Base-by-base conservation (phyloP, 1,284 basidiomycete species). In the Macrocybe sp. region DNA sequence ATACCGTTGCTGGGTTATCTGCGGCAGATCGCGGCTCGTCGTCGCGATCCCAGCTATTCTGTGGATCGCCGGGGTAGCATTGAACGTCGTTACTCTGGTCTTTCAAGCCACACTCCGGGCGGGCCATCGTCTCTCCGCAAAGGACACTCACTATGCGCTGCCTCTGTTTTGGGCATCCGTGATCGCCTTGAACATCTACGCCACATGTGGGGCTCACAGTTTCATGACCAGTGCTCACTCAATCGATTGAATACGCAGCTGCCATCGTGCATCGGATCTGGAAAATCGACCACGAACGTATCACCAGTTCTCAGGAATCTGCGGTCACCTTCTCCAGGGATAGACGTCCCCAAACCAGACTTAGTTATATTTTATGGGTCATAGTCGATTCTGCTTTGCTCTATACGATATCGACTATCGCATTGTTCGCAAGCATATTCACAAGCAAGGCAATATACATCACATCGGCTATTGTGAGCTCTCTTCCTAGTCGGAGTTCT, bases 361-460 rank as follows among this genome's bases (percentile, higher is more conserved):
- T 42, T 8, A 33, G 34, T 32, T n/a, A 33, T 8, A 59, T 64
- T 4, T 59, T 68, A 41, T 49, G 65, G 9, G 55, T 70, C 11
- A 52, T 72, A 40, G 61, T 71, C 37, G 69, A 71, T 52, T 71
- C 67, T 6, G 70, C 67, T 2, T 48, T 69, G 8, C 57, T 72
- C 45, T 70, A 72, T 42, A 70, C 70, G 4, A 28, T 55, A 5
- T 62, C 62, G 1, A 63, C 68, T 44, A 50, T 64, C 7, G 57
- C 69, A n/a, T 53, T 66, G 7, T 69, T 69, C 44, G 60, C 22
- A 22, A 22, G 22, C 22, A 22, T 22, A 22, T 22, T 22, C 22
- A 22, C 22, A 22, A 22, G 22, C 22, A 22, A 22, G 22, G 22
- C 22, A 2, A 22, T 22, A 22, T 22, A 22, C 22, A 22, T 22